These are phyloP conservation scores for Sclerotinia sclerotiorum DNA, from an alignment of 2,329 filamentous ascomycete genomes.

Conservation along the genomic window DNA sequence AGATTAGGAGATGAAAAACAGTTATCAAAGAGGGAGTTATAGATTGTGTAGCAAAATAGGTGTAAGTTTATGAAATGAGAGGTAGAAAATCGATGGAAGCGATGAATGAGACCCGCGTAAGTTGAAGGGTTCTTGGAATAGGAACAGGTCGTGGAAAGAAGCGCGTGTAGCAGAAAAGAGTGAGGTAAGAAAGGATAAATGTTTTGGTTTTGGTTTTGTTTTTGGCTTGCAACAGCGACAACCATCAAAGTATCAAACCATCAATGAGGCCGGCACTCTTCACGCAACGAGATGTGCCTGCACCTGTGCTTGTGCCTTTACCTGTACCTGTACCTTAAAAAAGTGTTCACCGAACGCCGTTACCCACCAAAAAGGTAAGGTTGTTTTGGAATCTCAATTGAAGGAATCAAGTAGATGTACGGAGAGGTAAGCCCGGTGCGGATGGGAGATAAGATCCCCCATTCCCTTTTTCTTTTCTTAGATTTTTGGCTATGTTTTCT, in stretches of 20 bases:
- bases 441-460: background rate
- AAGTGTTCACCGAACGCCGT: background rate
- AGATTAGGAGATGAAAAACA: background rate
- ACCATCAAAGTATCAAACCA: background rate
- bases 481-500: background rate
- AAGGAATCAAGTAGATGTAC: background rate
- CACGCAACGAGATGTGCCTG: background rate
- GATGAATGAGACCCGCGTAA: slow-evolving; percentile 17
- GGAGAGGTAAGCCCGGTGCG: background rate
- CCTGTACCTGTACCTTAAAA: background rate
- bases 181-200: slow-evolving; percentile 5
- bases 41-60: slow-evolving; percentile 18
- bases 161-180: slow-evolving; percentile 9
- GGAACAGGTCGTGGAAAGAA: slow-evolving; percentile 7
- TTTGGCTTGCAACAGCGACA: slow-evolving; percentile 1
- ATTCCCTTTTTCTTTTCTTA: background rate
- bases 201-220: background rate
- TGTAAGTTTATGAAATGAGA: slow-evolving; percentile 4
- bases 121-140: slow-evolving; percentile 2
- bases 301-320: too few relatives aligned
- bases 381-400: background rate
- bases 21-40: background rate
- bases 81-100: slow-evolving; percentile 9
- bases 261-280: slow-evolving; percentile 6
- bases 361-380: background rate